Evolutionary conservation across 2,329 filamentous ascomycete genomes (phyloP), one percentile per base, ranked within the genome.

Genomic region (Ophiostoma quercus): DNA sequence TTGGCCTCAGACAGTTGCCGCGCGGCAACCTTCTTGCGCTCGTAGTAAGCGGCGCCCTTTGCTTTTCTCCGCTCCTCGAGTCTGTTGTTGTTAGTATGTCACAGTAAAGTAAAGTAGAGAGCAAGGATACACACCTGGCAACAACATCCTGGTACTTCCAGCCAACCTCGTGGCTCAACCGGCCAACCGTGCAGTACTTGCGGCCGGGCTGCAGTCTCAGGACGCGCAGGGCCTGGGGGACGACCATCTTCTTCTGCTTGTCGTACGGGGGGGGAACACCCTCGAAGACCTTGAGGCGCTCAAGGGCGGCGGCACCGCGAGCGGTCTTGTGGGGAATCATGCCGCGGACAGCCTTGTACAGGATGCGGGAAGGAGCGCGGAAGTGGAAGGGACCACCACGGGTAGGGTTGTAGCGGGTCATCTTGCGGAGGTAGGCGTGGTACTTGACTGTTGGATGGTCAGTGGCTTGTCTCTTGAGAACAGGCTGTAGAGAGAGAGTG

Each of bases 121-220:
- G 16, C 16, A n/a, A 16, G 16, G 43, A 34, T 37, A 91, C 93
- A 80, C 86, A 98, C 94, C 92, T 93, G 79, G 90, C 91, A 85
- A 99, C 95, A 80, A 99, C 94, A 82, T 97, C 94, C 88, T 97
- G 92, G 91, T 99, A 98, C 87, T 99, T 99, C 95, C 95, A 99
- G 86, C 95, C 95, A 80, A 98, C 95, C 87, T 99, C 95, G 85
- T 97, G 94, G 84, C 92, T 95, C 81, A 99, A 87, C 85, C 95
- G 90, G 78, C 95, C 95, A 77, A 99, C 94, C 76, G 94, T 96
- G 92, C 95, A 99, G 92, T 96, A 99, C 90, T 99, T 99, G 87
- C 95, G 93, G 81, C 95, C 95, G 79, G 95, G 95, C 89, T 97
- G 96, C 82, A 99, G 88, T 82, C 95, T 89, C 82, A 99, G 89